Evolutionary conservation across 371 early-diverging fungal species (phyloP).

Genomic region (Ordospora pajunii): DNA sequence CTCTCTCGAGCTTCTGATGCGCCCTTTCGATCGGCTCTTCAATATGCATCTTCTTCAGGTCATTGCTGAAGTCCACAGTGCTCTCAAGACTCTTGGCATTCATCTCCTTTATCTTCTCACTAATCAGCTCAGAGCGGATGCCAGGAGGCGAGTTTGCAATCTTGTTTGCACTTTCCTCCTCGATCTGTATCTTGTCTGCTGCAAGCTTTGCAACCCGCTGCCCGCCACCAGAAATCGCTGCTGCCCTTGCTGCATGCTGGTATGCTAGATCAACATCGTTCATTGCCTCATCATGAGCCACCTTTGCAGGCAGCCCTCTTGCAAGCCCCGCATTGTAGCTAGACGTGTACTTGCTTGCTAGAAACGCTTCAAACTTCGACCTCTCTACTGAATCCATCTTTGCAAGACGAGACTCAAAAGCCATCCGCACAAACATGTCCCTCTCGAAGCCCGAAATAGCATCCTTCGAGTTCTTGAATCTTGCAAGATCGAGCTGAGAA

Average conservation of each 20-base stretch:
- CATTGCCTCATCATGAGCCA: not conserved
- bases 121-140: not conserved
- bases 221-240: conserved; percentile 6
- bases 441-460: not conserved
- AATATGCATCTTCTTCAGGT: not conserved
- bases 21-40: not conserved
- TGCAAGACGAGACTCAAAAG: conserved; percentile 2
- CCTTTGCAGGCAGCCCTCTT: not conserved
- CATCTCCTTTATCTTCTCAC: not conserved
- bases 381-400: not conserved
- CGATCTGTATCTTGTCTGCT: conserved; percentile 4
- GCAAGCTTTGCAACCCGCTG: conserved; percentile 7
- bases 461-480: not conserved
- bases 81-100: not conserved
- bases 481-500: conserved; percentile 4
- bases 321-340: conserved; percentile 14
- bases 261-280: not conserved
- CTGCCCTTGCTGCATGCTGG: conserved; percentile 13
- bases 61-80: not conserved
- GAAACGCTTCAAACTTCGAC: conserved; percentile 6
- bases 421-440: not conserved
- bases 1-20: not conserved
- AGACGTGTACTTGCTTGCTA: not conserved
- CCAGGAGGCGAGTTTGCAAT: not conserved
- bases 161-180: not conserved